Conservation (phyloP, 805 yeast species). For the Lachancea cidri region DNA sequence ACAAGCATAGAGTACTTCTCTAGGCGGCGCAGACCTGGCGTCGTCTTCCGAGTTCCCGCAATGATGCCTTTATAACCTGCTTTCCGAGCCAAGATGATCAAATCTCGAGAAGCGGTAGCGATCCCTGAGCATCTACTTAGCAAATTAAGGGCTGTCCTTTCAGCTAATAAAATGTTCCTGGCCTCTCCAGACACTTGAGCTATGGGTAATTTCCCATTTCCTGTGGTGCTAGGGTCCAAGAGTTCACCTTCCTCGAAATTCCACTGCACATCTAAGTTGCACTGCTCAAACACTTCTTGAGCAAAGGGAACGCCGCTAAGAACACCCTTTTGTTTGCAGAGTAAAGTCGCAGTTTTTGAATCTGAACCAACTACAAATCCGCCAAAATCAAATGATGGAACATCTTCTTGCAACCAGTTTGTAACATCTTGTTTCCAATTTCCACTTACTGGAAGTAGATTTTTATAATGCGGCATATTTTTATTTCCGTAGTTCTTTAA, state of each 20-base stretch:
- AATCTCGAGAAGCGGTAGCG: slow-evolving; percentile 64
- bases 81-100: slow-evolving; percentile 56
- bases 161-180: slow-evolving; percentile 72
- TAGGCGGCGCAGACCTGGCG: slow-evolving; percentile 84
- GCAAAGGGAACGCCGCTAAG: slow-evolving; percentile 89
- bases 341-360: slow-evolving; percentile 64
- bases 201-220: slow-evolving; percentile 56
- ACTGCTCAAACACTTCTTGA: slow-evolving; percentile 73
- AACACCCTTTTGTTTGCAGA: slow-evolving; percentile 76
- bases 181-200: slow-evolving; percentile 81
- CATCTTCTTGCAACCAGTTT: slow-evolving; percentile 77
- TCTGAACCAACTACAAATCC: slow-evolving; percentile 90
- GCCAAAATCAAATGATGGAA: slow-evolving; percentile 91
- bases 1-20: slow-evolving; percentile 94
- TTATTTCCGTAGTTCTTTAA: too few species aligned
- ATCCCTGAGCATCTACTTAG: slow-evolving; percentile 82
- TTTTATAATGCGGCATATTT: slow-evolving; percentile 34
- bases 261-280: slow-evolving; percentile 72
- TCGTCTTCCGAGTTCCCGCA: slow-evolving; percentile 97
- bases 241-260: slow-evolving; percentile 60
- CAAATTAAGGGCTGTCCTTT: slow-evolving; percentile 78
- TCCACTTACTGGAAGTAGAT: slow-evolving; percentile 70
- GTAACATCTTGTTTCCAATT: slow-evolving; percentile 78
- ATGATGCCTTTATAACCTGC: slow-evolving; percentile 75
- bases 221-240: slow-evolving; percentile 38